A percentile compares a stretch with the other conserved stretches of the same genome.
Evolutionary conservation across 495 filamentous ascomycete genomes (phyloP).

Genomic region (Poronia punctata): DNA sequence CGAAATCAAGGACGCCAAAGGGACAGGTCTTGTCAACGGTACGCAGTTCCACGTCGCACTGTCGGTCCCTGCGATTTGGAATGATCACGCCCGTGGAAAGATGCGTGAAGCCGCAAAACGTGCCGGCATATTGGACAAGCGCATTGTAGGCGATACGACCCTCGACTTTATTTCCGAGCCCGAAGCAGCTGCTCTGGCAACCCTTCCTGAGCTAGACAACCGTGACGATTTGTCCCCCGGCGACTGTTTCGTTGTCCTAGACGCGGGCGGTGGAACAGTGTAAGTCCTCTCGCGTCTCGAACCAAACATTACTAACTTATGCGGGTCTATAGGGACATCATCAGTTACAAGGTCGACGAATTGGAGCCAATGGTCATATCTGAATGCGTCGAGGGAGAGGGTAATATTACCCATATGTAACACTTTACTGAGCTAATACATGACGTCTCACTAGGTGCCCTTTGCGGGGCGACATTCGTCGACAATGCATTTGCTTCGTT

Average conservation of each 20-base stretch:
- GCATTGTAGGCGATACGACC: not conserved
- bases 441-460: not conserved
- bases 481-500: not conserved
- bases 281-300: not conserved
- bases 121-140: conserved; percentile 6
- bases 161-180: conserved; percentile 10
- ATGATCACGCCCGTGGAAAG: conserved; percentile 2
- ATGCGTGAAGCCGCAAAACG: conserved; percentile 3
- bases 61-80: conserved; percentile 15
- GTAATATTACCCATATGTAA: too few species aligned
- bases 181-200: conserved; percentile 9
- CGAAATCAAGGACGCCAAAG: conserved; percentile 8
- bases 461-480: conserved; percentile 2
- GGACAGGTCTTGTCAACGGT: not conserved
- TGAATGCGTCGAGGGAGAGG: conserved; percentile 8
- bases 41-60: conserved; percentile 6
- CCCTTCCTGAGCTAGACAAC: not conserved
- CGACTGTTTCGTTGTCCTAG: conserved; percentile 4
- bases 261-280: conserved; percentile 9
- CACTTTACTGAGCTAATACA: not conserved
- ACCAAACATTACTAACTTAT: not conserved
- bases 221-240: not conserved
- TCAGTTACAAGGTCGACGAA: conserved; percentile 6
- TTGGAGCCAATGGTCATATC: conserved; percentile 1
- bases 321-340: conserved; percentile 1